Conservation (phyloP, 1,139 yeast species). For the Yamadazyma membranifaciens region DNA sequence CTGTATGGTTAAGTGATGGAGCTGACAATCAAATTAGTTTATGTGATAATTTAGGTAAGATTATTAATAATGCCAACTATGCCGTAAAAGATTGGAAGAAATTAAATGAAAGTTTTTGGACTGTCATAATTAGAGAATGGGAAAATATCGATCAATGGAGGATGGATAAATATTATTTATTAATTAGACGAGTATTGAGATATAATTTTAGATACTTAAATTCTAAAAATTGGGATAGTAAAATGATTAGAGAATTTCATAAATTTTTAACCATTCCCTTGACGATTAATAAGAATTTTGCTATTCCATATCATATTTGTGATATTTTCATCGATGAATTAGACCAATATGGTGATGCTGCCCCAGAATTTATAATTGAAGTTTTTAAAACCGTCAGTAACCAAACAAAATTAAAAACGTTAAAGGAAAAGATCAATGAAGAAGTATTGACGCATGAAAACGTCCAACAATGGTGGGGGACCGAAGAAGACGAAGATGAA, state of each 20-base stretch:
- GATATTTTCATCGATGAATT: slow-evolving; percentile 87
- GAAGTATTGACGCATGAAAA: slow-evolving; percentile 69
- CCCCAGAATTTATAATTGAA: slow-evolving; percentile 51
- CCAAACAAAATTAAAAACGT: slow-evolving; percentile 55
- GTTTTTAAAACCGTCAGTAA: slow-evolving; percentile 58
- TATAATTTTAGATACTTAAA: slow-evolving; percentile 61
- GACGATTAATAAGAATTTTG: slow-evolving; percentile 64
- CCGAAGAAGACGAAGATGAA: slow-evolving; percentile 25
- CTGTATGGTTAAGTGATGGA: slow-evolving; percentile 96
- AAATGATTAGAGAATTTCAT: slow-evolving; percentile 47
- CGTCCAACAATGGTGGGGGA: slow-evolving; percentile 64
- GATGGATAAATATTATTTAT: slow-evolving; percentile 79
- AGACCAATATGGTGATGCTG: slow-evolving; percentile 50
- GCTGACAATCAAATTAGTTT: slow-evolving; percentile 87
- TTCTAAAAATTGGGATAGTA: slow-evolving; percentile 54
- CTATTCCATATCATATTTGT: slow-evolving; percentile 79
- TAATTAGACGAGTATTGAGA: slow-evolving; percentile 74
- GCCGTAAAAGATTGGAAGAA: slow-evolving; percentile 24
- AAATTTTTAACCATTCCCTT: slow-evolving; percentile 45
- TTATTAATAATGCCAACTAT: slow-evolving; percentile 39
- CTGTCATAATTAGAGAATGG: slow-evolving; percentile 81
- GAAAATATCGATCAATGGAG: slow-evolving; percentile 78
- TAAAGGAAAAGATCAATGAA: slow-evolving; percentile 62
- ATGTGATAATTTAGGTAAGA: slow-evolving; percentile 68
- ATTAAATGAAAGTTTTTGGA: slow-evolving; percentile 81